A percentile compares a stretch with the other conserved stretches of the same genome.
phyloP scores from a whole-genome alignment of 2,329 filamentous ascomycete species.

The Macrophomina phaseolina region DNA sequence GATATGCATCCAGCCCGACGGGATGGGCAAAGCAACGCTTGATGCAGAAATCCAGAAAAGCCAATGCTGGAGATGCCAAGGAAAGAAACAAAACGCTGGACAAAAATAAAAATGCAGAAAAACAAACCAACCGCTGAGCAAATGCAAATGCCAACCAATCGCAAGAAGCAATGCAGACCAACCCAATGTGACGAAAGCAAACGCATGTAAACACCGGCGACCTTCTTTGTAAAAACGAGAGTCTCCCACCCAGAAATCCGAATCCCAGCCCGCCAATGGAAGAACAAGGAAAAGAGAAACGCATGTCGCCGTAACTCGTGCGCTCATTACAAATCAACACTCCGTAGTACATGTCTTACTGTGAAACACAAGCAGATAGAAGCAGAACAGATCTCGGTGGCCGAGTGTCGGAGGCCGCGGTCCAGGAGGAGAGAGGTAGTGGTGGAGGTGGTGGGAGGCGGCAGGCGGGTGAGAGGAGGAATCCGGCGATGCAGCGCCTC shows the following conservation, averaged over 20 bases:
- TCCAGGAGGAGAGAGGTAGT: background rate
- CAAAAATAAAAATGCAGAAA: background rate
- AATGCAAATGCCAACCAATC: constrained; percentile 2
- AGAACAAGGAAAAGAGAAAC: constrained; percentile 11
- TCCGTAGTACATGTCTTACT: constrained; percentile 21
- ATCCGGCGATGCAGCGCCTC: background rate
- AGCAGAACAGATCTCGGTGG: background rate
- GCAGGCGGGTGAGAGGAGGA: background rate
- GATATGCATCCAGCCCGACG: background rate
- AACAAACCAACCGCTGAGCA: constrained; percentile 4
- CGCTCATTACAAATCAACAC: constrained; percentile 21
- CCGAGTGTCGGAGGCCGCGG: background rate
- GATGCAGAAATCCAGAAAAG: background rate
- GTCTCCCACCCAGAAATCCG: background rate
- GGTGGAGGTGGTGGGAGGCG: background rate
- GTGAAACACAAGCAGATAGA: background rate
- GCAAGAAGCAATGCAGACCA: constrained; percentile 8
- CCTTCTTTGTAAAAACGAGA: constrained; percentile 10
- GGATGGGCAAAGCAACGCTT: background rate
- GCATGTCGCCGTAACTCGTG: constrained; percentile 23
- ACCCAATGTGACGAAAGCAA: background rate
- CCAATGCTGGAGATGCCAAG: background rate
- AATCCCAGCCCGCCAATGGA: constrained; percentile 3
- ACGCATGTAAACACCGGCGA: constrained; percentile 13
- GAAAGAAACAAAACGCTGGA: background rate